Base-by-base conservation (phyloP, 2,329 filamentous ascomycete genomes). In the Aspergillus unguis region DNA sequence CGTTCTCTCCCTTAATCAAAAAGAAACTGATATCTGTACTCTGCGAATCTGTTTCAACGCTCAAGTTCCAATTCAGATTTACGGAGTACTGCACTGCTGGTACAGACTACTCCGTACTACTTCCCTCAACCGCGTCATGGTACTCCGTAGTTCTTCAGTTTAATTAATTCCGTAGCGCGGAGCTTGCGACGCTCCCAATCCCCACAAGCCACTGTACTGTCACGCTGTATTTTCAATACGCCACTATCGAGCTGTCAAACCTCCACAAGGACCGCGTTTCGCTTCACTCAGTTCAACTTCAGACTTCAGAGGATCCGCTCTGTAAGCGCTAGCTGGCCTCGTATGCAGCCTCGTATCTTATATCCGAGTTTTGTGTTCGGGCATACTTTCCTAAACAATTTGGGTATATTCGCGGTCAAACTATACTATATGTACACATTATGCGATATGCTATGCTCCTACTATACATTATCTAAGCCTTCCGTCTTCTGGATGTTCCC, bases 171-270 rank as follows among this genome's bases (percentile, higher is more conserved):
- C 4, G 4, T 29, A 42, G 29, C 32, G 37, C 46, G 5, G 37
- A 43, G 46, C 46, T 49, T 49, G 46, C 46, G 46, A 49, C 46
- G 46, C 46, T 42, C 46, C 37, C 46, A 17, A 17, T 17, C 17
- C 17, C 17, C 17, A 17, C 17, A 17, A 17, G 17, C 17, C 46
- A 49, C 46, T 29, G 9, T 38, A 40, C 44, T 27, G 8, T 40
- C 17, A 4, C 2, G 26, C 27, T 6, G 44, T 47, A 47, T 47
- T 47, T 47, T n/a, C 44, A 47, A 47, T 47, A 47, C 44, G 7
- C 11, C 17, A 2, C 6, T 8, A 31, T 6, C 28, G 26, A 37
- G 44, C 33, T 47, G 44, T 40, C 27, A 44, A 27, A 41, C 23
- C 27, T 8, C n/a, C 17, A 23, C 9, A 23, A 6, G 6, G 7